Evolutionary conservation across 2,329 filamentous ascomycete species (phyloP), one percentile per base, ranked within the genome.

Genomic region (Hansfordia pulvinata): DNA sequence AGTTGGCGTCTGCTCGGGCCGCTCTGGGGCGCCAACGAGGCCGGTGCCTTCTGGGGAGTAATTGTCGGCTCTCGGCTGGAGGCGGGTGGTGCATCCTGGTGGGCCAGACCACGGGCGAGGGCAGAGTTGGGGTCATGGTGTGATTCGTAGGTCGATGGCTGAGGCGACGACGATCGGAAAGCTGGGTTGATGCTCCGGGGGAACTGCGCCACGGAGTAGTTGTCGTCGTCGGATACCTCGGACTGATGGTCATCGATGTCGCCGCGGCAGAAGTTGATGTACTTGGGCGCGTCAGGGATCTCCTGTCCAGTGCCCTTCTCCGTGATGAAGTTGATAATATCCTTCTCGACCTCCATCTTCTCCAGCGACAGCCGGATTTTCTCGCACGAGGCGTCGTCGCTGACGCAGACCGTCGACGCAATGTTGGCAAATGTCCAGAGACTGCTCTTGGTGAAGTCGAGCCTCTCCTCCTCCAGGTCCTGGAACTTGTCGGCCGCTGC

Each of bases 351-450:
- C 42, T 98, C 90, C 57, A 92, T 93, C 44, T 82, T 81, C 56
- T 98, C 92, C 3, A 98, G 64, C 1, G 88, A 88, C 5, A 96
- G 59, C 8, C 92, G 76, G 34, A 98, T 82, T 59, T 94, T 96
- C 54, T 98, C 92, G 52, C 88, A 98, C 3, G 88, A 90, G 36
- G 81, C 73, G 57, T 98, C 90, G 44, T 98, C 90, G 49, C 86
- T 96, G 25, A 98, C 90, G 46, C 90, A 98, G 8, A 96, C 90
- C 0, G 88, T 96, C 0, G 88, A 96, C 1, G 90, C 76, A 41
- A 98, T 85, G 50, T 98, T 98, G 30, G 90, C 88, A 56, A 96
- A 98, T 10, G 77, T 88, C 92, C 90, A 98, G 6, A 98, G 62
- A 45, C 90, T 96, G 56, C 82, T 93, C 63, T 96, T 98, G 38